These are phyloP conservation scores for Priceomyces fermenticarens DNA, from an alignment of 805 yeast genomes.

Conservation along the genomic window DNA sequence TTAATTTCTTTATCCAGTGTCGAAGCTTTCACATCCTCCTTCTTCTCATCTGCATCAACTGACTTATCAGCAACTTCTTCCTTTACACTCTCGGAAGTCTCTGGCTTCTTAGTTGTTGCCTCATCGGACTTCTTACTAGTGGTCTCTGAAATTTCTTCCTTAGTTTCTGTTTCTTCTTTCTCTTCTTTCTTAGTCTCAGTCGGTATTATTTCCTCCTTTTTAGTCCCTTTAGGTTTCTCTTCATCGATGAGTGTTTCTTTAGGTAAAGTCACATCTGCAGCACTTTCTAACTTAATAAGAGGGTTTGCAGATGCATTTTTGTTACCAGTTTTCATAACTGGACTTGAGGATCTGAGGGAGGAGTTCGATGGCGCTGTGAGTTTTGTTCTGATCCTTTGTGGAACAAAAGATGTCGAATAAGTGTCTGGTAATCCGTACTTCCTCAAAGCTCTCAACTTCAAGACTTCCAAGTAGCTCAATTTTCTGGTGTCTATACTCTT, in stretches of 20 bases:
- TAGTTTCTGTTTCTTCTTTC: conserved; percentile 3
- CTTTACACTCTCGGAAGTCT: not conserved
- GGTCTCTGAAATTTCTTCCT: conserved; percentile 5
- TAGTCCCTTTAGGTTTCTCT: conserved; percentile 3
- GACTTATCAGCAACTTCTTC: conserved; percentile 8
- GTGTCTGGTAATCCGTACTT: conserved; percentile 36
- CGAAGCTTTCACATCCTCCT: conserved; percentile 2
- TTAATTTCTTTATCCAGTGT: not conserved
- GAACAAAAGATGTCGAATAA: conserved; percentile 37
- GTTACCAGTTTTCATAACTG: conserved; percentile 9
- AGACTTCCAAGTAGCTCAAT: conserved; percentile 39
- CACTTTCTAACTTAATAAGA: conserved; percentile 25
- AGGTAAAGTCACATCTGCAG: conserved; percentile 28
- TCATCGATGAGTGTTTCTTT: conserved; percentile 42
- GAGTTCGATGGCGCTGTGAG: not conserved
- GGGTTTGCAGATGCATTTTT: conserved; percentile 14
- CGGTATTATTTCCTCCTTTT: conserved; percentile 1
- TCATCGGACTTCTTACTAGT: not conserved
- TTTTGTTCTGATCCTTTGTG: conserved; percentile 21
- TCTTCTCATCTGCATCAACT: conserved; percentile 8
- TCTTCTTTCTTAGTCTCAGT: conserved; percentile 3
- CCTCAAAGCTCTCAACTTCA: conserved; percentile 40
- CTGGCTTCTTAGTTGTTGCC: not conserved
- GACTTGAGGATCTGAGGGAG: conserved; percentile 11
- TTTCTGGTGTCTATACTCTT: conserved; percentile 24